Evolutionary conservation across 2,329 filamentous ascomycete species (phyloP).

Genomic region (Aspergillus texensis): DNA sequence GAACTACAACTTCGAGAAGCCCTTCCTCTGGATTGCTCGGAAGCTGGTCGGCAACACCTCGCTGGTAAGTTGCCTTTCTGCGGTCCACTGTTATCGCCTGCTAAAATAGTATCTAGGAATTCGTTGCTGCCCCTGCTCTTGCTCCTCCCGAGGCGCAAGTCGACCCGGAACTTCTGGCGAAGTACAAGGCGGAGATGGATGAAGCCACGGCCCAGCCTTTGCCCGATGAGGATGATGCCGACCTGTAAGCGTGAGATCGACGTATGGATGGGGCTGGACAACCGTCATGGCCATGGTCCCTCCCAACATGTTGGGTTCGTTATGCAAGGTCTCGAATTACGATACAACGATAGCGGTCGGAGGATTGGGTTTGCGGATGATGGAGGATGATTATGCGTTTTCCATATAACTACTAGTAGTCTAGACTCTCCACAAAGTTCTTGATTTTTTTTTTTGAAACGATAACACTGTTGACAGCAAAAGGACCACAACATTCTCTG

Average conservation of each 20-base stretch:
- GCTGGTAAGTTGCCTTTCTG: constrained; percentile 61
- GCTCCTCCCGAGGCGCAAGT: constrained; percentile 91
- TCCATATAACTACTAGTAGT: constrained; percentile 33
- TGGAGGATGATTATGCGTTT: constrained; percentile 39
- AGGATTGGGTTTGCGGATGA: constrained; percentile 35
- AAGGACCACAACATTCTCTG: not conserved
- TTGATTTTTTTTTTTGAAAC: constrained; percentile 18
- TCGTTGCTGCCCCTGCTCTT: constrained; percentile 91
- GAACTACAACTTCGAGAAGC: constrained; percentile 99
- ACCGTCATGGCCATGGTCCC: constrained; percentile 10
- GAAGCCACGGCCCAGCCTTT: constrained; percentile 75
- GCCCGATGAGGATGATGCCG: constrained; percentile 88
- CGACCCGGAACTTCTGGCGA: constrained; percentile 76
- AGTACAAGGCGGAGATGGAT: constrained; percentile 89
- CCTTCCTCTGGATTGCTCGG: constrained; percentile 97
- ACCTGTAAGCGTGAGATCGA: constrained; percentile 44
- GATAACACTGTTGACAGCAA: constrained; percentile 24
- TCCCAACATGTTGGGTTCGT: constrained; percentile 22
- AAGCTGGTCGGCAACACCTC: constrained; percentile 95
- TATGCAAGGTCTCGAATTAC: constrained; percentile 35
- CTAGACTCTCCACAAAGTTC: constrained; percentile 28
- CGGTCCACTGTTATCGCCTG: constrained; percentile 22
- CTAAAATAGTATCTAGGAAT: constrained; percentile 65
- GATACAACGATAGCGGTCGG: constrained; percentile 41
- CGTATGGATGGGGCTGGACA: constrained; percentile 15